Base-by-base conservation (phyloP, 495 filamentous ascomycete species). In the Lophiostoma macrostomum region DNA sequence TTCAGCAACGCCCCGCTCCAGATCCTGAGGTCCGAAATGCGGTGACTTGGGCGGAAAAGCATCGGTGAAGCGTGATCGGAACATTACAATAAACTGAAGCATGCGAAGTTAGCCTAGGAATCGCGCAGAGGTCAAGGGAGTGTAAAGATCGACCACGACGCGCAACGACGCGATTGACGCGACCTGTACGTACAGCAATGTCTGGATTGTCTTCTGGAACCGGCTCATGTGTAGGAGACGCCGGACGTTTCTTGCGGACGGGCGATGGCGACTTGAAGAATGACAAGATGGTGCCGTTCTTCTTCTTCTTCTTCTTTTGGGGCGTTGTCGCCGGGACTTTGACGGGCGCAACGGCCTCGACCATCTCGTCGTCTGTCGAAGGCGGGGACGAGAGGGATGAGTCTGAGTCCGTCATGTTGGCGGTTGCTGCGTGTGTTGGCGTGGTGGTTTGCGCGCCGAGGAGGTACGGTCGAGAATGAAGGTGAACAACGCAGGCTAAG, bases 11-110 rank as follows among this genome's bases (percentile, higher is more conserved):
- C 91, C 93, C 60, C 79, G 74, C 73, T 98, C 93, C 44, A 98
- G 80, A 72, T 98, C 93, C 70, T 98, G 93, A 19, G 91, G 91
- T 19, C 93, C 93, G 50, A 91, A 86, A 65, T 96, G 87, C 47
- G 86, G 76, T 6, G 94, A 73, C 31, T 87, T 90, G 66, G 89
- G 88, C 27, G 90, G 85, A 56, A 98, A 90, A 51, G 80, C 85
- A 34, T 95, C 89, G 67, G 78, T 83, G 67, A 97, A 97, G 64
- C 93, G 87, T 70, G 88, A 83, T 67, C 91, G 86, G 70, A 96
- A 98, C 88, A 90, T 96, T 60, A 96, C 88, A 69, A 98, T 88
- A 70, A 98, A 95, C 91, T 96, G 70, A 32, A 49, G 40, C 63
- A 67, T 58, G 16, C 16, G 27, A 40, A 49, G 55, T 59, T 55